Base-by-base conservation (phyloP, 2,329 filamentous ascomycete species). In the Verticillium longisporum region DNA sequence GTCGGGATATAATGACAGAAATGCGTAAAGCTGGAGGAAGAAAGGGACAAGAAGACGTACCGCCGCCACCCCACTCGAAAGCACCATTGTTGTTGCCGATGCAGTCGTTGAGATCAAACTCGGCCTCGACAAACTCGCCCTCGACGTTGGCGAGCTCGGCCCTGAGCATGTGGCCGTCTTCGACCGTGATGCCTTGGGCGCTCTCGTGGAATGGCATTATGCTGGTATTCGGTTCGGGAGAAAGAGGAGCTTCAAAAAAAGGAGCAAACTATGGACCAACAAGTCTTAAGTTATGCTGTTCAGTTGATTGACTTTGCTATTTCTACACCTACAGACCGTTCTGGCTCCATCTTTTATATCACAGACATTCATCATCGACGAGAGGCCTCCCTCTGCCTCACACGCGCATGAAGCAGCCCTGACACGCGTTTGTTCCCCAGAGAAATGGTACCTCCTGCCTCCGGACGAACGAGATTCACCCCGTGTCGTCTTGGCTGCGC, bases 21-120 rank as follows among this genome's bases (percentile, higher is more conserved):
- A 31, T 31, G 26, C 26, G 26, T 4, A 31, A 31, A 31, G 26
- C 26, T 31, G 26, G 26, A 5, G 26, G 6, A 6, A 13, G 11
- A n/a, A 3, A 18, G 6, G 31, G 26, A 14, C 1, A 1, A 34
- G 2, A 2, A 1, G 50, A 57, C 68, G 26, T 64, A 72, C 71
- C 66, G 18, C 64, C 57, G 4, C 75, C 76, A 31, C 73, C 77
- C 80, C 80, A 84, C 9, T 70, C 38, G 65, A 83, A 82, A 61
- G 66, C 37, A 11, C 82, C 83, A 61, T 84, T 68, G 58, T 77
- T 64, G 73, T 85, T 85, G 38, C 83, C 82, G 57, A 85, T 73
- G 67, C 72, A 68, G 2, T 73, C 57, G 72, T 85, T 78, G 62
- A 85, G 77, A 68, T 84, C 73, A 59, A 83, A 68, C 68, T 77